A percentile compares a stretch with the other conserved stretches of the same genome.
Conservation (phyloP, 2,329 filamentous ascomycete species). For the Sporothrix humicola region DNA sequence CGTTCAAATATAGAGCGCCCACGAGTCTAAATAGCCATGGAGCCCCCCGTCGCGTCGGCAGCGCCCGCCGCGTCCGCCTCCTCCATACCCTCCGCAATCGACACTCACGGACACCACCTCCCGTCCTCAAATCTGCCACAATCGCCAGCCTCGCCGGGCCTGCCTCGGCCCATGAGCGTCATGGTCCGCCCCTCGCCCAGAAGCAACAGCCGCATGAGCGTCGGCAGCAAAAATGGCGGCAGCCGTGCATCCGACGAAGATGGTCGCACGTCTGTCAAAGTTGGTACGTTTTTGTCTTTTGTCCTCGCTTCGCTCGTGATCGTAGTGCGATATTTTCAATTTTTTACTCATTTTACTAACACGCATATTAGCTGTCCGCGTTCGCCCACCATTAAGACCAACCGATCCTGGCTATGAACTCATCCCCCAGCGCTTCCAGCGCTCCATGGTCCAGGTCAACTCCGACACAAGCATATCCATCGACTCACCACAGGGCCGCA, state of each 20-base stretch:
- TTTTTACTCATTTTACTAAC: too few species aligned
- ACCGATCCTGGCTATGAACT: slow-evolving; percentile 92
- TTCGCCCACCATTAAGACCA: slow-evolving; percentile 82
- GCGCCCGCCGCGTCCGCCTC: slow-evolving; percentile 22
- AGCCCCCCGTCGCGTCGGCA: slow-evolving; percentile 23
- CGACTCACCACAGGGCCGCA: slow-evolving; percentile 88
- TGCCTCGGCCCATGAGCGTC: slow-evolving; percentile 77
- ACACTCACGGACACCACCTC: slow-evolving; percentile 17
- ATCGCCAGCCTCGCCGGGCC: slow-evolving; percentile 65
- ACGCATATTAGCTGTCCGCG: slow-evolving; percentile 74
- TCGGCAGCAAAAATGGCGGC: slow-evolving; percentile 75
- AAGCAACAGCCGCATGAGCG: slow-evolving; percentile 85
- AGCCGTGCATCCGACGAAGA: slow-evolving; percentile 91
- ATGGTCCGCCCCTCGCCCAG: slow-evolving; percentile 74
- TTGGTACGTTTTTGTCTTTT: slow-evolving; percentile 69
- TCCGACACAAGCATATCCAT: slow-evolving; percentile 84
- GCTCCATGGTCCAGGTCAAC: slow-evolving; percentile 87
- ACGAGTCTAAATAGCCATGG: slow-evolving; percentile 32
- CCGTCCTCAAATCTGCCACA: slow-evolving; percentile 6
- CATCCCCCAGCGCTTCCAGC: slow-evolving; percentile 93
- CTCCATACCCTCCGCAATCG: slow-evolving; percentile 25
- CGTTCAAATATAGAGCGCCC: not conserved
- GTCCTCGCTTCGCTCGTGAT: not conserved
- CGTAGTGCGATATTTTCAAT: not conserved
- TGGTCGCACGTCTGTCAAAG: slow-evolving; percentile 89